Conservation (phyloP, 2,329 filamentous ascomycete species). For the Albifimbria verrucaria region DNA sequence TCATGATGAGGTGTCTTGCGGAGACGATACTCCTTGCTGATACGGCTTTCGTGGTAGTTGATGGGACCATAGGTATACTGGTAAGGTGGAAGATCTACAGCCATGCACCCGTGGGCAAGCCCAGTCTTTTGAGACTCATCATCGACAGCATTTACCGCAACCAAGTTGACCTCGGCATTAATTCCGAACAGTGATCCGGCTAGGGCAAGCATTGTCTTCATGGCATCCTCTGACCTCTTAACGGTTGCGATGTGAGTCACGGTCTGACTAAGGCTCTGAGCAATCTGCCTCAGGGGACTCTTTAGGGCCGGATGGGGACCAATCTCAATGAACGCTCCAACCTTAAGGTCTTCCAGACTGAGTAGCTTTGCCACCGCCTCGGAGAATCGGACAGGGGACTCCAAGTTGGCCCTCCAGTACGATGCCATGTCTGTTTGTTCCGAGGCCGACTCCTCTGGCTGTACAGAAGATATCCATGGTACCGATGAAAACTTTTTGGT, state of each 20-base stretch:
- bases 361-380: not conserved
- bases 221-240: not conserved
- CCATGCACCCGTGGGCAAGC: not conserved
- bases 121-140: not conserved
- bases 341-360: not conserved
- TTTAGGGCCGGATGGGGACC: not conserved
- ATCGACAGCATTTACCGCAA: not conserved
- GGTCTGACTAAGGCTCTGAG: not conserved
- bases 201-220: not conserved
- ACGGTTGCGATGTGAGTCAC: not conserved
- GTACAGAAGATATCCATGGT: not conserved
- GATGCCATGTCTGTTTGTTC: not conserved
- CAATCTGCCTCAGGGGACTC: not conserved
- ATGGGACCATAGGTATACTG: not conserved
- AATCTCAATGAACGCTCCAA: not conserved
- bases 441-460: not conserved
- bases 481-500: not conserved
- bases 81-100: slow-evolving; percentile 4
- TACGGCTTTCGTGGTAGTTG: slow-evolving; percentile 2
- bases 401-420: not conserved
- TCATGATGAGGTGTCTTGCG: slow-evolving; percentile 8
- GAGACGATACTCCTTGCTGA: slow-evolving; percentile 11
- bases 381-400: not conserved
- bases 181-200: slow-evolving; percentile 4
- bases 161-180: slow-evolving; percentile 1